Conservation (phyloP, 2,329 filamentous ascomycete species). For the Aureobasidium leucospermi region DNA sequence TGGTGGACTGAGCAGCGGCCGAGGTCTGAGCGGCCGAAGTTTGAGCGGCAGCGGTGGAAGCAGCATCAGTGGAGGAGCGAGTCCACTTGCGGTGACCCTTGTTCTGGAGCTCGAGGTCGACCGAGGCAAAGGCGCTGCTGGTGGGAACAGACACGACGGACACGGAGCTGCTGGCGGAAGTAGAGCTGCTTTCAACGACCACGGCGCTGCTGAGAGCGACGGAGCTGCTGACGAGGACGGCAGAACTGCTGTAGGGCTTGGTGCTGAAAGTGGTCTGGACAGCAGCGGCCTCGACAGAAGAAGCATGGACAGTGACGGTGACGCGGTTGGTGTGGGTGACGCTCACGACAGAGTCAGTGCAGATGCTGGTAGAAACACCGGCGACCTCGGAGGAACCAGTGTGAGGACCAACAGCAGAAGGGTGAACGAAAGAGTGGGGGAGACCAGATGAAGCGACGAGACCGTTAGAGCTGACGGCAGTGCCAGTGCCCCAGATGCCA, state of each 20-base stretch:
- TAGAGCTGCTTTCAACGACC: constrained; percentile 16
- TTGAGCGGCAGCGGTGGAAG: not conserved
- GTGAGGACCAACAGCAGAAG: constrained; percentile 17
- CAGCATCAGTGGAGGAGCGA: not conserved
- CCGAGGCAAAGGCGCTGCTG: not conserved
- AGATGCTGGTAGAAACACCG: constrained; percentile 14
- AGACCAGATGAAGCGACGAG: not conserved
- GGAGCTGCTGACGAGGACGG: not conserved
- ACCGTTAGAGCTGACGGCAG: constrained; percentile 20
- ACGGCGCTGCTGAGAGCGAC: not conserved
- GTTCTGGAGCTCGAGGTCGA: constrained; percentile 1
- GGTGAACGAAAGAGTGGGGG: constrained; percentile 3
- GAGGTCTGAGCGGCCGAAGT: not conserved
- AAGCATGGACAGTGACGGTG: constrained; percentile 33
- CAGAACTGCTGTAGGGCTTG: not conserved
- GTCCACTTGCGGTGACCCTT: not conserved
- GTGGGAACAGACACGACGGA: not conserved
- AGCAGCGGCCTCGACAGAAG: constrained; percentile 11
- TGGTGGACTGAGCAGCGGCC: not conserved
- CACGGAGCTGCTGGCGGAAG: not conserved
- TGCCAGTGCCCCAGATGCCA: constrained; percentile 18
- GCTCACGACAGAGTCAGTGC: constrained; percentile 22
- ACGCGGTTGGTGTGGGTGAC: constrained; percentile 36
- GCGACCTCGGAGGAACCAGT: constrained; percentile 22
- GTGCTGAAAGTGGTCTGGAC: constrained; percentile 4